Conservation (phyloP, 2,329 filamentous ascomycete genomes). For the Colletotrichum sp. region DNA sequence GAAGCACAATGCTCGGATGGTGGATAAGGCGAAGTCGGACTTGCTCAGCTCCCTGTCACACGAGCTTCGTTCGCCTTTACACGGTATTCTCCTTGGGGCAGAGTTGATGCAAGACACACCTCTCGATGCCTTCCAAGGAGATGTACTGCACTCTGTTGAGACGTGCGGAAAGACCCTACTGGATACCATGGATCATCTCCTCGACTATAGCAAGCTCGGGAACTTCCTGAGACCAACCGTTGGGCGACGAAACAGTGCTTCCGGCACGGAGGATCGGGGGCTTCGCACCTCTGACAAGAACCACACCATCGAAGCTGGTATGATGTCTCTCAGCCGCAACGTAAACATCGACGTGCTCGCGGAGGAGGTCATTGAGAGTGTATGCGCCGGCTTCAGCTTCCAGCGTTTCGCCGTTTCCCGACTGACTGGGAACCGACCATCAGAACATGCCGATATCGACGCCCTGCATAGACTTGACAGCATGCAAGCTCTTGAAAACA, state of each 20-base stretch:
- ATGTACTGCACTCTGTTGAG: conserved; percentile 48
- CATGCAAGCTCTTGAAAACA: conserved; percentile 22
- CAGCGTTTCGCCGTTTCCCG: conserved; percentile 24
- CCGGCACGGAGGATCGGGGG: conserved; percentile 5
- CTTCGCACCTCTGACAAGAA: background rate
- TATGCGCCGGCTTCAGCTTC: conserved; percentile 40
- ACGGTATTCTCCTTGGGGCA: conserved; percentile 61
- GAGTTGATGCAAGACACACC: conserved; percentile 59
- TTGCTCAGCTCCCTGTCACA: conserved; percentile 66
- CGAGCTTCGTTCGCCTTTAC: conserved; percentile 65
- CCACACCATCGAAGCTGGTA: conserved; percentile 19
- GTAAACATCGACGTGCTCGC: conserved; percentile 36
- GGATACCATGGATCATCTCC: conserved; percentile 54
- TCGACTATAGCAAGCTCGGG: conserved; percentile 48
- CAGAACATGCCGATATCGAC: conserved; percentile 3
- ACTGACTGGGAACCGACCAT: background rate
- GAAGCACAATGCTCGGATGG: conserved; percentile 40
- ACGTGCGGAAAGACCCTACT: conserved; percentile 49
- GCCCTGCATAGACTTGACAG: conserved; percentile 16
- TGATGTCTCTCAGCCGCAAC: conserved; percentile 26
- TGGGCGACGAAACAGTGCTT: background rate
- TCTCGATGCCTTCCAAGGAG: conserved; percentile 46
- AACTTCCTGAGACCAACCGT: conserved; percentile 26
- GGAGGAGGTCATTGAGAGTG: conserved; percentile 44
- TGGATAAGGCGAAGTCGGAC: conserved; percentile 58